Conservation (phyloP, 148 eudicot genomes). For the Fagopyrum esculentum region DNA sequence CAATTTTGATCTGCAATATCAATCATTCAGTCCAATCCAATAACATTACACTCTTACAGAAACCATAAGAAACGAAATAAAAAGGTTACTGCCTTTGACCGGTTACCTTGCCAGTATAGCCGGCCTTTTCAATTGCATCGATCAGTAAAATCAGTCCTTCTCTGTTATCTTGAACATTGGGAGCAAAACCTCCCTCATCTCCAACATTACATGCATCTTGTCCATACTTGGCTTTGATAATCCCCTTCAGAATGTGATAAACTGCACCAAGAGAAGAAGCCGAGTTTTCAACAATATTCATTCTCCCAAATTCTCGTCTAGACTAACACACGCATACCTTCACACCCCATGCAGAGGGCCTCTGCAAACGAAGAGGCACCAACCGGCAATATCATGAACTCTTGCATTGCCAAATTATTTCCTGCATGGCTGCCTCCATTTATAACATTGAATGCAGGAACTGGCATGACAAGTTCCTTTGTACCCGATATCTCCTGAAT, state of each 20-base stretch:
- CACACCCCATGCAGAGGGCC: slow-evolving; percentile 95
- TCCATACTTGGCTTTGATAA: slow-evolving; percentile 94
- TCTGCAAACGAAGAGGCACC: slow-evolving; percentile 88
- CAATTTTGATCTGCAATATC: slow-evolving; percentile 72
- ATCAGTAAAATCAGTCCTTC: slow-evolving; percentile 84
- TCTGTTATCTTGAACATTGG: slow-evolving; percentile 93
- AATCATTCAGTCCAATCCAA: slow-evolving; percentile 13
- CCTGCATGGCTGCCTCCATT: slow-evolving; percentile 99
- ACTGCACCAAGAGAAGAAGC: slow-evolving; percentile 31
- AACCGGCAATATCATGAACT: slow-evolving; percentile 92
- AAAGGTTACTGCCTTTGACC: neutral
- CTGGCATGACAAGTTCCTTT: slow-evolving; percentile 99
- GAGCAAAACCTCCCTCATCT: slow-evolving; percentile 99
- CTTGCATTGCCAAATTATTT: slow-evolving; percentile 97
- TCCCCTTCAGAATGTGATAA: slow-evolving; percentile 85
- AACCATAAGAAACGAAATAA: slow-evolving; percentile 8
- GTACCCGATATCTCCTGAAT: slow-evolving; percentile 91
- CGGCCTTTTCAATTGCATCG: slow-evolving; percentile 98
- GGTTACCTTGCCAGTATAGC: slow-evolving; percentile 87
- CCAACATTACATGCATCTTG: slow-evolving; percentile 99
- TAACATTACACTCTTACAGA: slow-evolving; percentile 10
- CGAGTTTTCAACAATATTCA: neutral
- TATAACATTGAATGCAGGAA: slow-evolving; percentile 98
- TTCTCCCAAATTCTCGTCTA: neutral
- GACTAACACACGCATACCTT: slow-evolving; percentile 38